A percentile compares a stretch with the other conserved stretches of the same genome.
These are phyloP conservation scores for Purpureocillium lavendulum DNA, from an alignment of 2,329 filamentous ascomycete genomes.

Conservation along the genomic window DNA sequence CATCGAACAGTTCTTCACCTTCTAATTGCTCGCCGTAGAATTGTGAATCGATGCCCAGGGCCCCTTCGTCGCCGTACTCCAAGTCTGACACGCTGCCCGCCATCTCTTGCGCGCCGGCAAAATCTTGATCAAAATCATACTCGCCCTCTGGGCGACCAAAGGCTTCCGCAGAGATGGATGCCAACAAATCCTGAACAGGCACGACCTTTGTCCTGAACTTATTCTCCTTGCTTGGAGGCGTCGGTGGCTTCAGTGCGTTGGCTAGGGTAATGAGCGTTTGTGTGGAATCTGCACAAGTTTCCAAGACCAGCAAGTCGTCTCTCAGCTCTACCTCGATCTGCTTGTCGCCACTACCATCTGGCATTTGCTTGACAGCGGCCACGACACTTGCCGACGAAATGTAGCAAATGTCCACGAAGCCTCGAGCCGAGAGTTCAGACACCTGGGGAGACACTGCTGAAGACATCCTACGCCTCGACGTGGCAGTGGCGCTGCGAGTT, in stretches of 20 bases:
- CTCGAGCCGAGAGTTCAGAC: constrained; percentile 51
- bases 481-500: constrained; percentile 6
- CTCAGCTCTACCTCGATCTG: constrained; percentile 72
- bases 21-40: constrained; percentile 36
- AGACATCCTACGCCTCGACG: constrained; percentile 15
- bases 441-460: constrained; percentile 40
- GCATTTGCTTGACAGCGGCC: constrained; percentile 48
- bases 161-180: constrained; percentile 82
- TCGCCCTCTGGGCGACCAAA: constrained; percentile 56
- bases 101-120: constrained; percentile 44
- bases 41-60: constrained; percentile 32
- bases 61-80: constrained; percentile 20
- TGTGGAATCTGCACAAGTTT: constrained; percentile 94
- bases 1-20: constrained; percentile 41
- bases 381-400: constrained; percentile 71
- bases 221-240: constrained; percentile 69
- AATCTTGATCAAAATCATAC: constrained; percentile 56
- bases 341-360: constrained; percentile 43
- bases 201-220: constrained; percentile 85
- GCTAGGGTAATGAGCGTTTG: constrained; percentile 78
- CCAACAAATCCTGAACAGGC: constrained; percentile 78
- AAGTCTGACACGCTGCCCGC: constrained; percentile 27
- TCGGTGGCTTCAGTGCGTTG: constrained; percentile 74
- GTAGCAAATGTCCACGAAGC: constrained; percentile 80
- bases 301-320: constrained; percentile 80